Evolutionary conservation across 2,329 filamentous ascomycete species (phyloP), one percentile per base, ranked within the genome.

Genomic region (Pseudopithomyces chartarum): DNA sequence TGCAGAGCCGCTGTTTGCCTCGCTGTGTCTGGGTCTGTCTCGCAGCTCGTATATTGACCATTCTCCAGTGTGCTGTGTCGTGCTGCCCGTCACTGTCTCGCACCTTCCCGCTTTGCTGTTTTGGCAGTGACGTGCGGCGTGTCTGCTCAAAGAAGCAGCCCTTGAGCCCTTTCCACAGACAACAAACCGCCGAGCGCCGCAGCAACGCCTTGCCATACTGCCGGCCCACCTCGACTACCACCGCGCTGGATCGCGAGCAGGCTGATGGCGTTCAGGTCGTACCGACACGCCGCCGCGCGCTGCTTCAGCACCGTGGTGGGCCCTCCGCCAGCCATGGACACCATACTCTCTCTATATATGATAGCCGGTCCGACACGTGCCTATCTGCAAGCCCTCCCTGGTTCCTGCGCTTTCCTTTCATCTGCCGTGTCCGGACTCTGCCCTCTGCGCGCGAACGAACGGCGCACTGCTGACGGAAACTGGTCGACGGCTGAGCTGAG

Each of bases 401-500:
- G 26, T 8, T 8, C 26, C 26, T 4, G 26, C 5, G 26, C n/a
- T n/a, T n/a, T n/a, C 12, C 13, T 12, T 20, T 26, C 42, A 44
- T 44, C 8, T 46, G 43, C 43, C 43, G 19, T 38, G 46, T 26
- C 34, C 47, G 47, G 34, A 39, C 47, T 1, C 47, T 39, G 22
- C 17, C 12, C 22, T 34, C 22, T 17, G 33, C 33, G 10, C 45
- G 45, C 13, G 36, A 8, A 29, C 26, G 26, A 29, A 29, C 17
- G 7, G 17, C 29, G 13, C 8, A 8, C 32, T 49, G 46, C 46
- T 49, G 46, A 50, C 20, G 12, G 45, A 40, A n/a, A 3, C 20
- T 11, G 33, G 22, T 50, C 17, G 47, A 51, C 48, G 26, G 38
- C 48, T 51, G 48, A 51, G 38, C 48, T 51, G 48, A 51, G 48